Percentiles rank a stretch among this genome's conserved stretches.
phyloP scores from a whole-genome alignment of 2,329 filamentous ascomycete species.

The Exophiala mesophila region DNA sequence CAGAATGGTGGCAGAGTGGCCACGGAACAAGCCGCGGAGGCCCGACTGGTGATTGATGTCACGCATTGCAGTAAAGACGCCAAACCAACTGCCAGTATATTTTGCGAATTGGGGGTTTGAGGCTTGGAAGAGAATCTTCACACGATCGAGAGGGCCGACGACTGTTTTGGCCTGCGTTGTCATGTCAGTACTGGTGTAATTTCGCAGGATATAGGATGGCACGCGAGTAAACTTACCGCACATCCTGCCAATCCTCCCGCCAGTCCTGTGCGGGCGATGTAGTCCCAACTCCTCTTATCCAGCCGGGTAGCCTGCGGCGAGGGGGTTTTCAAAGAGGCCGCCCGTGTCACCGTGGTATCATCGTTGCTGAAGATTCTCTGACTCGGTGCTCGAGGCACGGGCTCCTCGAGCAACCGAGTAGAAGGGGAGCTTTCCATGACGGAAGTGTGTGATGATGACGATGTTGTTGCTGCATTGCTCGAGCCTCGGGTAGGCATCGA shows the following conservation, averaged over 20 bases:
- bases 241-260: slow-evolving; percentile 89
- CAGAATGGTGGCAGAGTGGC: slow-evolving; percentile 87
- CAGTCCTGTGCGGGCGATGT: slow-evolving; percentile 74
- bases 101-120: slow-evolving; percentile 90
- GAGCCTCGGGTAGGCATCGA: slow-evolving; percentile 54
- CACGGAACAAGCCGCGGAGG: slow-evolving; percentile 72
- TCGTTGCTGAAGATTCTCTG: slow-evolving; percentile 48
- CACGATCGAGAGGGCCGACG: slow-evolving; percentile 90
- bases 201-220: too few species aligned
- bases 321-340: slow-evolving; percentile 27
- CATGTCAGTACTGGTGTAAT: slow-evolving; percentile 16
- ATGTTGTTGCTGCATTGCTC: slow-evolving; percentile 47
- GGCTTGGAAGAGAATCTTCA: slow-evolving; percentile 98
- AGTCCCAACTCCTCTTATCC: slow-evolving; percentile 72
- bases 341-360: slow-evolving; percentile 47
- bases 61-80: slow-evolving; percentile 73
- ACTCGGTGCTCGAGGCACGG: slow-evolving; percentile 17
- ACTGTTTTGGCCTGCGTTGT: slow-evolving; percentile 78
- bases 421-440: slow-evolving; percentile 47
- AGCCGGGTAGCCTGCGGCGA: slow-evolving; percentile 45
- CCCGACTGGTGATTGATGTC: slow-evolving; percentile 79
- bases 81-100: slow-evolving; percentile 84
- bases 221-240: slow-evolving; percentile 67
- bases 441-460: slow-evolving; percentile 33
- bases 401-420: slow-evolving; percentile 30